These are phyloP conservation scores for Botrytis porri DNA, from an alignment of 2,329 filamentous ascomycete genomes.

Conservation along the genomic window DNA sequence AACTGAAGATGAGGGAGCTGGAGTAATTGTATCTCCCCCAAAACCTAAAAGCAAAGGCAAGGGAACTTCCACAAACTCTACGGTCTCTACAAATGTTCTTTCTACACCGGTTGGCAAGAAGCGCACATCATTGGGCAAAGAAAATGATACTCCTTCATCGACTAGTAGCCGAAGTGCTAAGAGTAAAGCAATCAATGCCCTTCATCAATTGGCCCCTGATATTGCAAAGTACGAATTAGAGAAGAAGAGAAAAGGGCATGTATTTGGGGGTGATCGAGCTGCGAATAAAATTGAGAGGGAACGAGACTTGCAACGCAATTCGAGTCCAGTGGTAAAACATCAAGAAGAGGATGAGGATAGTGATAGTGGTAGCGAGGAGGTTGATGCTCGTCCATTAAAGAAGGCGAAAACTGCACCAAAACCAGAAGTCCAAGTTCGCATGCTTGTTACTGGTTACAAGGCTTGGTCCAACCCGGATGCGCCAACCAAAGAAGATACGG, in stretches of 20 bases:
- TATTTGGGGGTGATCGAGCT: slow-evolving; percentile 63
- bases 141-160: slow-evolving; percentile 78
- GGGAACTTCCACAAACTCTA: slow-evolving; percentile 9
- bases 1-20: slow-evolving; percentile 21
- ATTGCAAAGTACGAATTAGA: slow-evolving; percentile 92
- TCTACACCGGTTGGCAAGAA: slow-evolving; percentile 55
- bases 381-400: slow-evolving; percentile 50
- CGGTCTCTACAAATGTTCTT: slow-evolving; percentile 11
- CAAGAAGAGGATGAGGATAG: slow-evolving; percentile 42
- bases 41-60: slow-evolving; percentile 21
- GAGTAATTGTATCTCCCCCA: slow-evolving; percentile 25
- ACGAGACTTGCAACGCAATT: slow-evolving; percentile 37
- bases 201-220: slow-evolving; percentile 77
- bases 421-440: slow-evolving; percentile 66
- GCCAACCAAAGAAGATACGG: slow-evolving; percentile 67
- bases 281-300: slow-evolving; percentile 56
- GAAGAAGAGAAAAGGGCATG: slow-evolving; percentile 66
- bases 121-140: slow-evolving; percentile 60
- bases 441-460: slow-evolving; percentile 81
- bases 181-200: slow-evolving; percentile 70
- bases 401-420: slow-evolving; percentile 58
- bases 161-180: slow-evolving; percentile 85
- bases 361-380: slow-evolving; percentile 44
- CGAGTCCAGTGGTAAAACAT: slow-evolving; percentile 39
- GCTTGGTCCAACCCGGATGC: slow-evolving; percentile 69